These are phyloP conservation scores for Botryotinia convoluta DNA, from an alignment of 2,329 filamentous ascomycete species.

Conservation along the genomic window DNA sequence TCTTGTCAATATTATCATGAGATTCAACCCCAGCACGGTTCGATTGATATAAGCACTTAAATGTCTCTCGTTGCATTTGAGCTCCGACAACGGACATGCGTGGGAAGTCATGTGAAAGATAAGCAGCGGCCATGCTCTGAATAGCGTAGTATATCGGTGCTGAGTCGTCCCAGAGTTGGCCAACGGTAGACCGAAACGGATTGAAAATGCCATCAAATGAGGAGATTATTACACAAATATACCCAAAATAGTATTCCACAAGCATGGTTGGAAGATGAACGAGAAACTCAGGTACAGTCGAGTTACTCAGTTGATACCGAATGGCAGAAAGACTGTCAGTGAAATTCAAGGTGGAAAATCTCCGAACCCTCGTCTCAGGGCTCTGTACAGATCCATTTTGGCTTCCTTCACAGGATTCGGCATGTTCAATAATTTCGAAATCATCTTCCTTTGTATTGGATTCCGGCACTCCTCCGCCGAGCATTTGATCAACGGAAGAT, in stretches of 20 bases:
- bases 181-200: slow-evolving; percentile 58
- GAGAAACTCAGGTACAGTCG: slow-evolving; percentile 33
- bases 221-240: slow-evolving; percentile 60
- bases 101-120: slow-evolving; percentile 56
- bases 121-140: slow-evolving; percentile 63
- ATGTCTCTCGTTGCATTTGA: slow-evolving; percentile 46
- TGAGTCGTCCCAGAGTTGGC: slow-evolving; percentile 56
- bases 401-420: background rate
- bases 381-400: background rate
- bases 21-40: slow-evolving; percentile 51
- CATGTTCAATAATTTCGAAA: background rate
- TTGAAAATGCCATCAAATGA: slow-evolving; percentile 62
- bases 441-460: background rate
- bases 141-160: slow-evolving; percentile 58
- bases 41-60: slow-evolving; percentile 43
- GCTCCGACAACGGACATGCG: slow-evolving; percentile 50
- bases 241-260: slow-evolving; percentile 63
- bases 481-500: background rate
- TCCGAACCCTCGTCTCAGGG: background rate
- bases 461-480: background rate
- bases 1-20: slow-evolving; percentile 49
- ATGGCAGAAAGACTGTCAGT: slow-evolving; percentile 34
- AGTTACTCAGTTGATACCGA: slow-evolving; percentile 33
- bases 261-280: slow-evolving; percentile 48
- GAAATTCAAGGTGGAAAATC: background rate